These are phyloP conservation scores for Musa troglodytarum DNA, from an alignment of 176 grass and related monocot species.

Conservation along the genomic window DNA sequence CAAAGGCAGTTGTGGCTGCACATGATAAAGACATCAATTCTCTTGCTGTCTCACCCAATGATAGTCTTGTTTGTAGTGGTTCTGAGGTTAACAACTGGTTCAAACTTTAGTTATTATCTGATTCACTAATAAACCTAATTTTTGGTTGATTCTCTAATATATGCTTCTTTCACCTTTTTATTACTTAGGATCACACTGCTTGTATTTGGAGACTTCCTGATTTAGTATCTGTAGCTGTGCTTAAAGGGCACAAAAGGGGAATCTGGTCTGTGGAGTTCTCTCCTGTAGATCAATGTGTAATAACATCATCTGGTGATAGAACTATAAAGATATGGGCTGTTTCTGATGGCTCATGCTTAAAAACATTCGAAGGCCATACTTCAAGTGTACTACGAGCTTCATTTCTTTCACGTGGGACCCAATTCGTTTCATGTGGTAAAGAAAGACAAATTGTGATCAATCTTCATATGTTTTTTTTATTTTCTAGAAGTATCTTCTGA, in stretches of 20 bases:
- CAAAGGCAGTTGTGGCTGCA: conserved; percentile 79
- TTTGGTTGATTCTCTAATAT: not conserved
- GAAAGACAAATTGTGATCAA: conserved; percentile 12
- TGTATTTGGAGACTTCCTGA: conserved; percentile 89
- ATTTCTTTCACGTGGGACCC: conserved; percentile 75
- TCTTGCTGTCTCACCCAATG: conserved; percentile 72
- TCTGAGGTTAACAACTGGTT: conserved; percentile 56
- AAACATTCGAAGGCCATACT: conserved; percentile 92
- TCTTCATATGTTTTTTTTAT: not conserved
- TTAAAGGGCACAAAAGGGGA: conserved; percentile 87
- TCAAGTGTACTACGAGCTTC: conserved; percentile 69
- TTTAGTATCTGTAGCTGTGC: conserved; percentile 53
- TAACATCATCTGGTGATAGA: conserved; percentile 88
- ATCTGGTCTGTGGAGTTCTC: conserved; percentile 98
- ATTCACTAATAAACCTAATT: not conserved
- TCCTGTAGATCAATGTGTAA: conserved; percentile 82
- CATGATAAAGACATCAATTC: conserved; percentile 98
- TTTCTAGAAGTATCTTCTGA: not conserved
- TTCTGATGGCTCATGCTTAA: conserved; percentile 83
- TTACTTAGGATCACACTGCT: conserved; percentile 75
- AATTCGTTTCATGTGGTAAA: conserved; percentile 86
- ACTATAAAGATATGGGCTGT: conserved; percentile 89
- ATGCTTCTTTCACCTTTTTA: not conserved
- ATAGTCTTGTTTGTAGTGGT: conserved; percentile 86
- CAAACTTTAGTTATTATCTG: not conserved